Conservation (phyloP, 768 basidiomycete species). For the Suillus plorans region DNA sequence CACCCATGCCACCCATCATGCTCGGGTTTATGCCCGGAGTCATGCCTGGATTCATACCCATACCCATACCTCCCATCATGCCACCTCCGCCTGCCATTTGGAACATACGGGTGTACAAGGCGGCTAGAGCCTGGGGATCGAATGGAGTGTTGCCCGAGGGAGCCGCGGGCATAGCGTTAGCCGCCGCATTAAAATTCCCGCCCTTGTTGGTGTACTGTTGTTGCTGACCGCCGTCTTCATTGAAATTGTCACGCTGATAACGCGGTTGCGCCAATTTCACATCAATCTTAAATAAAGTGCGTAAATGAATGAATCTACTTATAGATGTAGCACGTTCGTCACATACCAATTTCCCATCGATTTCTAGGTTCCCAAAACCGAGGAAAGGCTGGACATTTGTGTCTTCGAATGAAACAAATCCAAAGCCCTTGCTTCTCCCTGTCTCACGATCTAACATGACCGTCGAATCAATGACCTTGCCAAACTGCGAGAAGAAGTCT, state of each 20-base stretch:
- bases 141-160: conserved; percentile 62
- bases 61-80: conserved; percentile 44
- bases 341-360: conserved; percentile 92
- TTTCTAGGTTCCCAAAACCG: conserved; percentile 83
- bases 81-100: conserved; percentile 67
- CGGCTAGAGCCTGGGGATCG: conserved; percentile 89
- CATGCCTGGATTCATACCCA: conserved; percentile 22
- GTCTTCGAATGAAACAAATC: conserved; percentile 94
- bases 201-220: conserved; percentile 34
- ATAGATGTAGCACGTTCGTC: not conserved
- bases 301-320: not conserved
- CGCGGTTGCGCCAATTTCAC: conserved; percentile 96
- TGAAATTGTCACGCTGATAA: conserved; percentile 68
- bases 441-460: conserved; percentile 99
- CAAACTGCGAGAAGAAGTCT: conserved; percentile 90
- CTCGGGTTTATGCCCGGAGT: conserved; percentile 14
- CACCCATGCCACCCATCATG: conserved; percentile 36
- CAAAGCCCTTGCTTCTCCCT: conserved; percentile 93
- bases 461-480: conserved; percentile 95
- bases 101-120: conserved; percentile 95
- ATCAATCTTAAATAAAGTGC: conserved; percentile 66
- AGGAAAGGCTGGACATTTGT: conserved; percentile 89
- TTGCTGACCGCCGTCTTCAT: conserved; percentile 40
- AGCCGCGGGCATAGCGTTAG: conserved; percentile 14
- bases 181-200: conserved; percentile 36